Evolutionary conservation across 2,329 filamentous ascomycete genomes (phyloP), one percentile per base, ranked within the genome.

Genomic region (Huntiella omanensis): DNA sequence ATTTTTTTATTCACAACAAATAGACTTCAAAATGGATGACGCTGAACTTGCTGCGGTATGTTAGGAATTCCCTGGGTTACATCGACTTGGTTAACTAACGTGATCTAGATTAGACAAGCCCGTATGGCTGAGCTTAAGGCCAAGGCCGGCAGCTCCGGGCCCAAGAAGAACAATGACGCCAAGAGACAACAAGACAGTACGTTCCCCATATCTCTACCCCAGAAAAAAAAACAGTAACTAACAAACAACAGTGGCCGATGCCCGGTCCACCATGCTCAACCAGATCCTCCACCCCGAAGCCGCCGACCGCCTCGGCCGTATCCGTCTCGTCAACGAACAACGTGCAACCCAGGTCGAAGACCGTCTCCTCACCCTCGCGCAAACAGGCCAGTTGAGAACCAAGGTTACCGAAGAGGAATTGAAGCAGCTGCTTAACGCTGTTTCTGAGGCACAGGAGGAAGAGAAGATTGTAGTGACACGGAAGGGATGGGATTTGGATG

Each of bases 271-370:
- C 50, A 81, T 95, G 55, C 78, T 98, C 52, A 75, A 73, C 55
- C 91, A 96, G 64, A 96, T 98, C 67, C 83, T 98, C 51, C 80
- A 87, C 56, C 91, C 91, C 54, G 85, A 88, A 58, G 91, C 91
- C 13, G 83, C 85, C 50, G 91, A 98, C 65, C 83, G 91, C 11
- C 73, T 98, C 1, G 85, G 84, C 48, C 84, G 91, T 53, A 96
- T 98, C 65, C 81, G 88, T 33, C 77, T 98, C 50, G 91, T 98
- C 58, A 96, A 96, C 65, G 85, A 87, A 60, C 79, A 80, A 55
- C 83, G 91, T 56, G 91, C 91, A 33, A 74, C 72, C 51, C 86
- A 95, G 57, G 76, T 98, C 48, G 91, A 98, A 68, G 87, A 92
- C 69, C 67, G 88, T 43, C 73, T 98, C 48, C 87, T 98, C 62